phyloP scores from a whole-genome alignment of 2,329 filamentous ascomycete species.

The Zymoseptoria pseudotritici region DNA sequence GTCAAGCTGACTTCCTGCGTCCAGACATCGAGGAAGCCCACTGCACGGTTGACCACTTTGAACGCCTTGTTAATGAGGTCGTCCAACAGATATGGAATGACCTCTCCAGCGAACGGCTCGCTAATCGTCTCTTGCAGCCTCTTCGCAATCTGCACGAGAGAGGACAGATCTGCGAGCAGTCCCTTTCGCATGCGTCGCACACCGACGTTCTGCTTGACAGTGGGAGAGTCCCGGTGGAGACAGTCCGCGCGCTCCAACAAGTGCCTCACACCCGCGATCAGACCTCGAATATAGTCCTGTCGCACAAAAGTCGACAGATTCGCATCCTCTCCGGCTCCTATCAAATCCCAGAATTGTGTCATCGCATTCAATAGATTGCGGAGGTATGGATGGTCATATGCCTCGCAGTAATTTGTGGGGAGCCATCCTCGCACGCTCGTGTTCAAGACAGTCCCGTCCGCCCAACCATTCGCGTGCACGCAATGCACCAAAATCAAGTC shows the following conservation, averaged over 20 bases:
- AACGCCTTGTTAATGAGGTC: slow-evolving; percentile 92
- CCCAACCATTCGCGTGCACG: slow-evolving; percentile 97
- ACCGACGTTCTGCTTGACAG: slow-evolving; percentile 67
- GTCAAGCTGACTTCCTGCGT: slow-evolving; percentile 30
- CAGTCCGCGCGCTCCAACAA: slow-evolving; percentile 84
- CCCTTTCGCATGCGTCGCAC: slow-evolving; percentile 78
- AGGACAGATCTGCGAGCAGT: slow-evolving; percentile 79
- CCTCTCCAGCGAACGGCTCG: slow-evolving; percentile 44
- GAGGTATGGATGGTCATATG: slow-evolving; percentile 85
- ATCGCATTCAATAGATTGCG: slow-evolving; percentile 76
- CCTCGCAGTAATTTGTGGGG: slow-evolving; percentile 95
- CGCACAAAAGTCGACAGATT: slow-evolving; percentile 75
- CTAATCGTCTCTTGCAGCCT: slow-evolving; percentile 67
- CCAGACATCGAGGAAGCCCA: slow-evolving; percentile 81
- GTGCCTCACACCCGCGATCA: slow-evolving; percentile 87
- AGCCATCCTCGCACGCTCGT: slow-evolving; percentile 89
- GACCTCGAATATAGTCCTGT: slow-evolving; percentile 87
- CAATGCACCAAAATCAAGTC: slow-evolving; percentile 93
- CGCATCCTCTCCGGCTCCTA: slow-evolving; percentile 58
- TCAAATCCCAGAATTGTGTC: slow-evolving; percentile 85
- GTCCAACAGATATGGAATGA: slow-evolving; percentile 71
- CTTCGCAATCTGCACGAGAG: slow-evolving; percentile 83
- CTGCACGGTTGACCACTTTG: slow-evolving; percentile 84
- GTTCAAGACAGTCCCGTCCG: slow-evolving; percentile 81
- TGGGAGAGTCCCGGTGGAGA: slow-evolving; percentile 68